These are phyloP conservation scores for Flaveria linearis DNA, from an alignment of 129 eudicot species.

Conservation along the genomic window DNA sequence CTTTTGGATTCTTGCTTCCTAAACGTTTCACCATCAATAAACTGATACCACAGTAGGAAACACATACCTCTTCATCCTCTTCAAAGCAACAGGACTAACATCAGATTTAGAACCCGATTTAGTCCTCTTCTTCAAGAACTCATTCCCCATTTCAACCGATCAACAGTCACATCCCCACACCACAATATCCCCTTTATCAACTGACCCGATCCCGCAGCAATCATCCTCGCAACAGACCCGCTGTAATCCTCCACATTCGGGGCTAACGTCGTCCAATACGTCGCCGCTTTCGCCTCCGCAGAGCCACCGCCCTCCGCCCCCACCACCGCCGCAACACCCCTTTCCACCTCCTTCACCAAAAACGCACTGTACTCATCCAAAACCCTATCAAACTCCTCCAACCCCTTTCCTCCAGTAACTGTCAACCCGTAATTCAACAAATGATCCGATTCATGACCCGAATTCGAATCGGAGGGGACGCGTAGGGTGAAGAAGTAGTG, in stretches of 20 bases:
- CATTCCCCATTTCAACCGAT: conserved; percentile 82
- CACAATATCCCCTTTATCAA: conserved; percentile 90
- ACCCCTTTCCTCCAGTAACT: conserved; percentile 45
- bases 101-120: too few species aligned
- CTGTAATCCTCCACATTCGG: conserved; percentile 96
- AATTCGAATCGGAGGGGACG: conserved; percentile 34
- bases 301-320: conserved; percentile 24
- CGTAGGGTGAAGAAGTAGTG: conserved; percentile 53
- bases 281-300: conserved; percentile 64
- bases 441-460: too few species aligned
- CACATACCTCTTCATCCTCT: too few species aligned
- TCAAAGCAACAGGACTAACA: too few species aligned
- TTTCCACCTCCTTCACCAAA: conserved; percentile 52
- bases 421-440: conserved; percentile 68
- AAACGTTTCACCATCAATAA: too few species aligned
- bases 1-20: too few species aligned
- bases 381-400: conserved; percentile 54
- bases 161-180: conserved; percentile 96
- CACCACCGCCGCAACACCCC: conserved; percentile 27
- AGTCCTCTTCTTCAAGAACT: conserved; percentile 54
- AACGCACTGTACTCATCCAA: conserved; percentile 72
- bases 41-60: too few species aligned
- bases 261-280: conserved; percentile 89
- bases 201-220: conserved; percentile 85
- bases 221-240: conserved; percentile 63